A percentile compares a stretch with the other conserved stretches of the same genome.
phyloP scores from a whole-genome alignment of 2,329 filamentous ascomycete species.

The Bipolaris victoriae region DNA sequence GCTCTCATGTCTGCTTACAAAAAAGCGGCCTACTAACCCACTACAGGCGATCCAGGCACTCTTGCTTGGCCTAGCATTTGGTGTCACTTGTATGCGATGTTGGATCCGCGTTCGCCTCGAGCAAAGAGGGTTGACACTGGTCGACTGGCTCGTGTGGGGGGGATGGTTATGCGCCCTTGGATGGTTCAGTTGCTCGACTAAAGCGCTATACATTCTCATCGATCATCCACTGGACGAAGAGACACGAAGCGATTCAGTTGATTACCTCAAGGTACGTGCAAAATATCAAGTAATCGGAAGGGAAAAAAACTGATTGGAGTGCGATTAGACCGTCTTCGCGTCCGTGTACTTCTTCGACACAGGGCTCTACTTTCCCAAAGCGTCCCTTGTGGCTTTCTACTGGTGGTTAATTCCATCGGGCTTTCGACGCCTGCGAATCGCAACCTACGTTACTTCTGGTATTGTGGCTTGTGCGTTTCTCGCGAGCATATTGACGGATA shows the following conservation, averaged over 20 bases:
- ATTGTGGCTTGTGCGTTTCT: slow-evolving; percentile 17
- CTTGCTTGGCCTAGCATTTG: slow-evolving; percentile 25
- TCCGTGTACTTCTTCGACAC: slow-evolving; percentile 31
- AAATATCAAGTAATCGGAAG: not conserved
- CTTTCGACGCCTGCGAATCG: slow-evolving; percentile 26
- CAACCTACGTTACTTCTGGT: slow-evolving; percentile 19
- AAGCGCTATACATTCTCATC: slow-evolving; percentile 24
- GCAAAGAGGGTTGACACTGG: slow-evolving; percentile 18
- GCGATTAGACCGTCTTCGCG: slow-evolving; percentile 25
- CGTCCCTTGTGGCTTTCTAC: slow-evolving; percentile 29
- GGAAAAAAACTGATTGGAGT: not conserved
- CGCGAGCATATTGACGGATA: slow-evolving; percentile 25
- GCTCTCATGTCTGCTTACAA: not conserved
- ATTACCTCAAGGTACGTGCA: slow-evolving; percentile 20
- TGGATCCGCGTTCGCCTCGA: slow-evolving; percentile 25
- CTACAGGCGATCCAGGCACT: slow-evolving; percentile 20
- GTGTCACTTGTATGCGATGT: slow-evolving; percentile 24
- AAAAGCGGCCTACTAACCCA: not conserved
- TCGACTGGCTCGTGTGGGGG: slow-evolving; percentile 31
- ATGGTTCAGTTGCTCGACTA: slow-evolving; percentile 25
- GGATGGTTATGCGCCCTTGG: slow-evolving; percentile 28
- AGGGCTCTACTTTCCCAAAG: slow-evolving; percentile 31
- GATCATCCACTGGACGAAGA: slow-evolving; percentile 23
- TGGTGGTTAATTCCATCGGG: slow-evolving; percentile 34
- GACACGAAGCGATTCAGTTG: slow-evolving; percentile 24